Base-by-base conservation (phyloP, 1,284 basidiomycete species). In the Fomitopsis betulina region DNA sequence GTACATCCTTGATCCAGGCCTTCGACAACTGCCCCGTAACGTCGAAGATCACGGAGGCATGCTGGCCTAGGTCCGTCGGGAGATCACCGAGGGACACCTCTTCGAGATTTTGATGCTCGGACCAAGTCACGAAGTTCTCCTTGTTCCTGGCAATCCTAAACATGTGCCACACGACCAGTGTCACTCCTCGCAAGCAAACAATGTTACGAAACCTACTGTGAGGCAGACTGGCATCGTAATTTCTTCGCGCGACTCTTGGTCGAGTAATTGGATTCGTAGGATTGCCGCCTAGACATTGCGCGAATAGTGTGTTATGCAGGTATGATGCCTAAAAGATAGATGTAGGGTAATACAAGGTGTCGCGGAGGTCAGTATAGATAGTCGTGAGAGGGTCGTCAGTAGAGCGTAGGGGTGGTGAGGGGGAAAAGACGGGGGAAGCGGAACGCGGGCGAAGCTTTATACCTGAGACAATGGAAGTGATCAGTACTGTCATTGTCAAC, bases 101-200 rank as follows among this genome's bases (percentile, higher is more conserved):
- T 27, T 70, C 67, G 39, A 69, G 70, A 6, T 66, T 59, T 25
- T 74, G 73, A 54, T 65, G 63, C 2, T 63, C 58, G 5, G 67
- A 62, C 74, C 74, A 75, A 0, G 61, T 67, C 52, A 72, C 71
- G 49, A 74, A 75, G 19, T 62, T 55, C 25, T 63, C 63, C 3
- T 65, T 56, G 58, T 72, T 71, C 21, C 66, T 66, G 1, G 74
- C 72, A 43, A 75, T 72, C 54, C 73, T 74, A 52, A n/a, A n/a
- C n/a, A n/a, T 51, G 15, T 42, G 42, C 42, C 42, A 45, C 42
- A 23, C 21, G 27, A 1, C 30, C 3, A 47, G 23, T 10, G 39
- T 25, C 38, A 12, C 33, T 53, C 56, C 13, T 51, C 43, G 23
- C 15, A 21, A 17, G 43, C 17, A 27, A 3, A 38, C 10, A 35